A percentile compares a stretch with the other conserved stretches of the same genome.
phyloP scores from a whole-genome alignment of 176 grass and related monocot genomes.

The Rhynchospora tenuis region DNA sequence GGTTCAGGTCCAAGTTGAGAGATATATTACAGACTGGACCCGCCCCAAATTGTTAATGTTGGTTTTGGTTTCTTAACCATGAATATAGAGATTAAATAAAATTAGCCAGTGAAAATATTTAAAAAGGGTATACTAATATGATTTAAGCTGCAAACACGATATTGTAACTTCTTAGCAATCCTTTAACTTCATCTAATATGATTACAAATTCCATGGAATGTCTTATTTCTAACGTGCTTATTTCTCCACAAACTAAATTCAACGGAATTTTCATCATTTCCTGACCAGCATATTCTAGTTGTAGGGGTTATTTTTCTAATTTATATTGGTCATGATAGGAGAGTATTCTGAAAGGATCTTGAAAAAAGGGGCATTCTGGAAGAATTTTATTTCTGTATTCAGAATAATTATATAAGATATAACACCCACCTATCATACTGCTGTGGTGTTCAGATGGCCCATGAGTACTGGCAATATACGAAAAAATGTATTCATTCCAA shows the following conservation, averaged over 20 bases:
- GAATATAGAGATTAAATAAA: background rate
- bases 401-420: too few relatives aligned
- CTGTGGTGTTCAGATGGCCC: too few relatives aligned
- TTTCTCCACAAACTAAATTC: background rate
- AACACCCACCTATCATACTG: too few relatives aligned
- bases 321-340: background rate
- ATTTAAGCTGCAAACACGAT: too few relatives aligned
- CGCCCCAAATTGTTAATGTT: background rate
- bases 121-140: too few relatives aligned
- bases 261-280: background rate
- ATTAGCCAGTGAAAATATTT: background rate
- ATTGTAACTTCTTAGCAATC: background rate
- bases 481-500: too few relatives aligned
- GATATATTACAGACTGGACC: background rate
- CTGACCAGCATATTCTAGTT: background rate
- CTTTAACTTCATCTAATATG: background rate
- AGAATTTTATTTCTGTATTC: background rate
- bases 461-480: too few relatives aligned
- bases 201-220: background rate
- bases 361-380: background rate
- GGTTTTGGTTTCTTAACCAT: background rate
- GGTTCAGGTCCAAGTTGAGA: background rate
- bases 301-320: background rate
- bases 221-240: background rate
- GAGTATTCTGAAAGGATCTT: background rate